A percentile compares a stretch with the other conserved stretches of the same genome.
Evolutionary conservation across 2,329 filamentous ascomycete genomes (phyloP).

Genomic region (Nemania serpens): DNA sequence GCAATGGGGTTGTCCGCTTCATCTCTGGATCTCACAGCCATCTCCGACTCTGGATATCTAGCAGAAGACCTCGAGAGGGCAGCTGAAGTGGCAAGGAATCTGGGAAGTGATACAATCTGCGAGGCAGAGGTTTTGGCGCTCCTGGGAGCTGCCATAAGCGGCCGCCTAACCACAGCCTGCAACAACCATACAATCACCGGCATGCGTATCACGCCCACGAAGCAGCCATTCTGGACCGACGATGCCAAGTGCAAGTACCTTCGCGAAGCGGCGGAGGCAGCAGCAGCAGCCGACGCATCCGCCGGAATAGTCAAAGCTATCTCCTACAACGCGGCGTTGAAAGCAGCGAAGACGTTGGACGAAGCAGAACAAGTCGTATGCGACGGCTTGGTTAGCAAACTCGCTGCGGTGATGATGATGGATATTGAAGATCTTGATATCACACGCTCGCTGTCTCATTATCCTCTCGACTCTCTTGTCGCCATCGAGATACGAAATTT

Average conservation of each 20-base stretch:
- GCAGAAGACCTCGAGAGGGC: conserved; percentile 51
- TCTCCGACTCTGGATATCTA: conserved; percentile 56
- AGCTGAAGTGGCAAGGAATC: conserved; percentile 54
- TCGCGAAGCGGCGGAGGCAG: conserved; percentile 47
- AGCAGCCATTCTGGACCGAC: conserved; percentile 57
- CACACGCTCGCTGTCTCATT: conserved; percentile 47
- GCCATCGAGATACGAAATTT: conserved; percentile 57
- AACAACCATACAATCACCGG: conserved; percentile 59
- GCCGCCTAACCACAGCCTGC: conserved; percentile 48
- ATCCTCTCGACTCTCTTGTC: conserved; percentile 54
- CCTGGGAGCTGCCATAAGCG: conserved; percentile 55
- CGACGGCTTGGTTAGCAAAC: conserved; percentile 52
- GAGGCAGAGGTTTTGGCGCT: conserved; percentile 60
- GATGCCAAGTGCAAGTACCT: conserved; percentile 61
- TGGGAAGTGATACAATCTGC: conserved; percentile 54
- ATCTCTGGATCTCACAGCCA: conserved; percentile 57
- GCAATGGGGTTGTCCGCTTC: conserved; percentile 49
- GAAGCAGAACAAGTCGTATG: conserved; percentile 53
- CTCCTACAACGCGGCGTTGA: conserved; percentile 51
- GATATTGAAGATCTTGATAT: conserved; percentile 55
- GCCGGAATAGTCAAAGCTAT: conserved; percentile 38
- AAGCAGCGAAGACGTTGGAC: conserved; percentile 47
- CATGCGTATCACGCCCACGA: conserved; percentile 52
- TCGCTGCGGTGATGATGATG: conserved; percentile 55
- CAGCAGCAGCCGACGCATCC: conserved; percentile 42